Evolutionary conservation across 306 rosid species (phyloP).

Genomic region (Acacia crassicarpa): DNA sequence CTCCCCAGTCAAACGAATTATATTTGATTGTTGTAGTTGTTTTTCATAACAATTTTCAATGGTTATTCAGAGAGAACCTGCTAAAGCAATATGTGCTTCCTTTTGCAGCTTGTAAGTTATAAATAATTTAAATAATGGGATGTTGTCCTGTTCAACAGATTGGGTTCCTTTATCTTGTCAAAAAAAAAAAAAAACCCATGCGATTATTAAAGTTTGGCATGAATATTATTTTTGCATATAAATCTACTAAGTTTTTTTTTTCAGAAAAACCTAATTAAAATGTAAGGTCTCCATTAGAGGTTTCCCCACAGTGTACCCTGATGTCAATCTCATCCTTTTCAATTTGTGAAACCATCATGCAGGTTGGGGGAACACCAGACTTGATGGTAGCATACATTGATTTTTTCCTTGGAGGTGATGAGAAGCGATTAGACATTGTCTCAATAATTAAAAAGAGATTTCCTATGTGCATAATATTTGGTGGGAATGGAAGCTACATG

Average conservation of each 20-base stretch:
- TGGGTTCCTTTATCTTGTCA: conserved; percentile 21
- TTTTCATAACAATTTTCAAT: conserved; percentile 19
- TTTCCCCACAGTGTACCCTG: conserved; percentile 21
- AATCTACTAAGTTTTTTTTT: conserved; percentile 10
- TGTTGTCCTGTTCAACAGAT: conserved; percentile 27
- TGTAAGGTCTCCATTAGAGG: conserved; percentile 7
- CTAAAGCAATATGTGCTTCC: conserved; percentile 15
- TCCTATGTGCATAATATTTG: conserved; percentile 97
- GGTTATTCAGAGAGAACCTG: neutral
- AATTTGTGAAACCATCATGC: conserved; percentile 40
- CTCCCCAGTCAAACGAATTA: neutral
- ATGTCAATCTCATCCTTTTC: conserved; percentile 19
- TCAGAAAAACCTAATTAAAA: conserved; percentile 13
- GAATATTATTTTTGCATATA: conserved; percentile 16
- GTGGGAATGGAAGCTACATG: conserved; percentile 98
- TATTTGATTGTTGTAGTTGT: conserved; percentile 17
- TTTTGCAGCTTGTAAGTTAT: conserved; percentile 15
- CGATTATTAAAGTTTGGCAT: conserved; percentile 9
- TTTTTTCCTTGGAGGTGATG: conserved; percentile 98
- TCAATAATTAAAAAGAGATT: conserved; percentile 93
- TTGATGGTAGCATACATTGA: conserved; percentile 94
- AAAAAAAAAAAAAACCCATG: neutral
- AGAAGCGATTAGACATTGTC: conserved; percentile 89
- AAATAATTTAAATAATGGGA: conserved; percentile 16
- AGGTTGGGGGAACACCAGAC: conserved; percentile 97